phyloP scores from a whole-genome alignment of 371 early-diverging fungal genomes.

The Saksenaea vasiformis region DNA sequence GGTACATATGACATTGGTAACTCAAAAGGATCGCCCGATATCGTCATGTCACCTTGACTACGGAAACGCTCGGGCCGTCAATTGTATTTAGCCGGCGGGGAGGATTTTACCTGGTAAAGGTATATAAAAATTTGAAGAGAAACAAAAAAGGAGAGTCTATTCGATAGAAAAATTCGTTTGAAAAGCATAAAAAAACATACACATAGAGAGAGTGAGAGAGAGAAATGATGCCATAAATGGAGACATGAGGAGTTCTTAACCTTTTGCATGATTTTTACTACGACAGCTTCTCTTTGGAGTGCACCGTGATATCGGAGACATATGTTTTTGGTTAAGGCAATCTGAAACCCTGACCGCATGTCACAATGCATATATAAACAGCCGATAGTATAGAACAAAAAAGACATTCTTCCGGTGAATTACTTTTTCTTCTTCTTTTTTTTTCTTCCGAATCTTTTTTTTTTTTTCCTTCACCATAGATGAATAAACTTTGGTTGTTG shows the following conservation, averaged over 20 bases:
- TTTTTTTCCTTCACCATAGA: conserved; percentile 1
- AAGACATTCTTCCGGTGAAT: not conserved
- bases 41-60: not conserved
- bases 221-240: too few relatives aligned
- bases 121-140: not conserved
- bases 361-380: conserved; percentile 5
- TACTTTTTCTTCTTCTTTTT: too few relatives aligned
- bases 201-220: not conserved
- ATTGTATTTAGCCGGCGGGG: conserved; percentile 2
- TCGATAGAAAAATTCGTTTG: not conserved
- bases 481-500: conserved; percentile 11
- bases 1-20: too few relatives aligned
- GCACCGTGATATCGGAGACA: not conserved
- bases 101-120: not conserved
- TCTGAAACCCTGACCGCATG: conserved; percentile 2
- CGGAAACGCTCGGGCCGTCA: conserved; percentile 4
- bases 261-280: too few relatives aligned
- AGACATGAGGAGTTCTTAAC: not conserved
- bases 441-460: conserved; percentile 1
- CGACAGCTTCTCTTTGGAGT: not conserved
- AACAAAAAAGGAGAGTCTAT: not conserved
- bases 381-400: not conserved
- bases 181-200: not conserved
- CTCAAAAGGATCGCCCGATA: not conserved
- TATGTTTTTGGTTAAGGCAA: not conserved